phyloP scores from a whole-genome alignment of 352 stramenopile genomes.

The Phytophthora melonis region DNA sequence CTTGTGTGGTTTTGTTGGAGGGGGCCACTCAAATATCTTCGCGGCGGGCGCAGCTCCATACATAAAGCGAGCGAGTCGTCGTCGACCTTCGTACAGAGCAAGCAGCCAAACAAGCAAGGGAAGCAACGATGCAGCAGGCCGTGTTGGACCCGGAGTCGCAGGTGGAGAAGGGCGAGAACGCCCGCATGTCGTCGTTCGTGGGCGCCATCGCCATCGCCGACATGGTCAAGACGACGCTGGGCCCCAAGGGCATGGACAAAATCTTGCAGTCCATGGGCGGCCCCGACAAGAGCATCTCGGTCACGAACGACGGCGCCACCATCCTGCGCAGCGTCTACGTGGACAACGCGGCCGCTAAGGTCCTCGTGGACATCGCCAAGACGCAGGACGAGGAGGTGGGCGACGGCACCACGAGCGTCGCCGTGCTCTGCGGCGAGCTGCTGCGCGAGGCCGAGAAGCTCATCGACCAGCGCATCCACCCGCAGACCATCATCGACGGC shows the following conservation, averaged over 20 bases:
- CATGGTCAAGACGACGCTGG: conserved; percentile 99
- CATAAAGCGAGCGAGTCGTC: conserved; percentile 12
- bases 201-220: conserved; percentile 99
- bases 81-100: background rate
- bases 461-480: conserved; percentile 96
- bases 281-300: conserved; percentile 90
- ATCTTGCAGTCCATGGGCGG: conserved; percentile 96
- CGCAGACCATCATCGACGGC: conserved; percentile 98
- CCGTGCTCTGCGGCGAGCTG: conserved; percentile 97
- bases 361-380: conserved; percentile 99
- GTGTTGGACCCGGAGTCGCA: conserved; percentile 85
- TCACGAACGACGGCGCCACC: conserved; percentile 99
- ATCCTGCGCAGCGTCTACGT: conserved; percentile 98
- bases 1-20: conserved; percentile 5
- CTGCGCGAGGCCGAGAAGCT: conserved; percentile 98
- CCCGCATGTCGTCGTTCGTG: conserved; percentile 98
- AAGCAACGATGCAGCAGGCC: conserved; percentile 51
- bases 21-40: conserved; percentile 28
- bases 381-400: conserved; percentile 99
- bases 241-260: conserved; percentile 99
- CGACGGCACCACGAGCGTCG: conserved; percentile 98
- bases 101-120: background rate
- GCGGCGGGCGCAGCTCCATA: conserved; percentile 30
- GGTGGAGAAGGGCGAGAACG: conserved; percentile 97
- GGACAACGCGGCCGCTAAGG: conserved; percentile 99